Percentiles rank a stretch among this genome's conserved stretches.
phyloP scores from a whole-genome alignment of 2,329 filamentous ascomycete species.

The Metarhizium guizhouense region DNA sequence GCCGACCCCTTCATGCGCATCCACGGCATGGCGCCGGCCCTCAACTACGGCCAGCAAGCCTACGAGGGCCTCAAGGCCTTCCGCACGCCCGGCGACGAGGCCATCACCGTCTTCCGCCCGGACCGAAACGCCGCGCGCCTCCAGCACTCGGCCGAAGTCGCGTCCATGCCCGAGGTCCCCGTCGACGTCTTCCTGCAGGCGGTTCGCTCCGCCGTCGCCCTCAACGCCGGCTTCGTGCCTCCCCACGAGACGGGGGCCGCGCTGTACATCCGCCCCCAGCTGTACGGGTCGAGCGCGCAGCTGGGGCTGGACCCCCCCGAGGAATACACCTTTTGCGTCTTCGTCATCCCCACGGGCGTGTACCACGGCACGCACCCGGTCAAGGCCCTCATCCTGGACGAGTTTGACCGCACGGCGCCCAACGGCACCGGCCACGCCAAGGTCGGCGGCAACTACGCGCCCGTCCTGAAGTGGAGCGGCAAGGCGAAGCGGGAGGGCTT shows the following conservation, averaged over 20 bases:
- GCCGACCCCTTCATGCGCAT: conserved; percentile 76
- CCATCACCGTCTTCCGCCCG: conserved; percentile 82
- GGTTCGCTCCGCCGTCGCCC: conserved; percentile 70
- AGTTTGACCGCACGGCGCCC: conserved; percentile 90
- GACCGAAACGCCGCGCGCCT: conserved; percentile 76
- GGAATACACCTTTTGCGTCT: conserved; percentile 87
- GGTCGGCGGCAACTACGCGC: conserved; percentile 92
- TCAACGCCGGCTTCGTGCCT: conserved; percentile 87
- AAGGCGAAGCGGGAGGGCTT: conserved; percentile 69
- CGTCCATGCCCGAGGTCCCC: conserved; percentile 76
- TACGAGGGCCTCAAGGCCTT: conserved; percentile 99
- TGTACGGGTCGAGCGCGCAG: conserved; percentile 83
- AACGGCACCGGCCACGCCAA: conserved; percentile 88
- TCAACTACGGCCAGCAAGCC: conserved; percentile 96
- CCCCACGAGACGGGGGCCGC: conserved; percentile 82
- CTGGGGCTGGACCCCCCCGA: conserved; percentile 80
- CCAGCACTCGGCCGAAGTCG: conserved; percentile 73
- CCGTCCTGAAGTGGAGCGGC: conserved; percentile 81
- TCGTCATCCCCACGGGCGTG: conserved; percentile 83
- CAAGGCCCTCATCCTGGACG: conserved; percentile 79
- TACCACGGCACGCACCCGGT: conserved; percentile 88
- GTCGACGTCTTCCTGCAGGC: conserved; percentile 66
- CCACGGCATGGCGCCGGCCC: conserved; percentile 88
- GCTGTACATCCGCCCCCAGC: conserved; percentile 83
- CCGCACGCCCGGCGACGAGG: conserved; percentile 58